phyloP scores from a whole-genome alignment of 2,329 filamentous ascomycete genomes.

The Fusarium sp. region DNA sequence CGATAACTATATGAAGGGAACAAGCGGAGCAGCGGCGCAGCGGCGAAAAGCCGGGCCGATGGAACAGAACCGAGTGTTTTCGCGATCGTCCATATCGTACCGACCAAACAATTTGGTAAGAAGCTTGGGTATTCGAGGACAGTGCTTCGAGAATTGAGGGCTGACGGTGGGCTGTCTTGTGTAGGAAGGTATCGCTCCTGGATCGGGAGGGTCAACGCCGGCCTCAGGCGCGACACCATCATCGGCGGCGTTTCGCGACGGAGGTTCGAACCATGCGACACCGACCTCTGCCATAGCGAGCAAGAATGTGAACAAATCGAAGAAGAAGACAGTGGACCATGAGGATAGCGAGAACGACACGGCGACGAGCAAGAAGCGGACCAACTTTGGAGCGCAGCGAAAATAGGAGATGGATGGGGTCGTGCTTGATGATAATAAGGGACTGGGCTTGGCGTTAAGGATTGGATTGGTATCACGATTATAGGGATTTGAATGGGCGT shows the following conservation, averaged over 20 bases:
- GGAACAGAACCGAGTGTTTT: constrained; percentile 83
- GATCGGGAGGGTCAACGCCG: constrained; percentile 58
- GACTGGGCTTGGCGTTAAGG: constrained; percentile 21
- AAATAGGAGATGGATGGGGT: constrained; percentile 56
- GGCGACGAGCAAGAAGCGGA: constrained; percentile 68
- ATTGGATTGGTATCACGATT: constrained; percentile 7
- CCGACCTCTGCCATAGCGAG: constrained; percentile 67
- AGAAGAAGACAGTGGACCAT: constrained; percentile 63
- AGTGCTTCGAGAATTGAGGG: background rate
- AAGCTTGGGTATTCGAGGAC: background rate
- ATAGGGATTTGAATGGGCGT: constrained; percentile 24
- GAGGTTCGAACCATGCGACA: constrained; percentile 68
- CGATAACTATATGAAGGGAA: constrained; percentile 97
- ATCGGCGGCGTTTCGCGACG: constrained; percentile 68
- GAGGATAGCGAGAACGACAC: constrained; percentile 74
- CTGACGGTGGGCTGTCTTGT: constrained; percentile 17
- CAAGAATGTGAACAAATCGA: constrained; percentile 66
- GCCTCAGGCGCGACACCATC: constrained; percentile 60
- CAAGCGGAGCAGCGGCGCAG: constrained; percentile 73
- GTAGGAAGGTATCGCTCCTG: constrained; percentile 49
- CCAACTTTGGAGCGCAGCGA: constrained; percentile 70
- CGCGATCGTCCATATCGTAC: constrained; percentile 75
- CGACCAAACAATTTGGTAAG: constrained; percentile 61
- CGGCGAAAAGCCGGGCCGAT: constrained; percentile 76
- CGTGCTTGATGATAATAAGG: background rate